Evolutionary conservation across 2,329 filamentous ascomycete species (phyloP), one percentile per base, ranked within the genome.

Genomic region (Pezicula radicicola): DNA sequence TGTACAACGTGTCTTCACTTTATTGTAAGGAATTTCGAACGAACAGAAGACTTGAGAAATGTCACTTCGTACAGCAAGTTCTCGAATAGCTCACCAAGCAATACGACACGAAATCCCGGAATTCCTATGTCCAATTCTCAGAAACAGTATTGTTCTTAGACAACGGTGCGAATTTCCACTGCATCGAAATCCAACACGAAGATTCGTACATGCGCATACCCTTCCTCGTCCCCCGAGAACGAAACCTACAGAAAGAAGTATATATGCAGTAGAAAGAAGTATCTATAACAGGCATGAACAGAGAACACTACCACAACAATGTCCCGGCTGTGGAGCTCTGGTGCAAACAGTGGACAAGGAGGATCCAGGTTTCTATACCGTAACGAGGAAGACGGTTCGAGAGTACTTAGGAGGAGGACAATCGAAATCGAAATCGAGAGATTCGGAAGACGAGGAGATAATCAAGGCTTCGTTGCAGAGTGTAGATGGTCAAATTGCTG

Each of bases 251-350:
- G 25, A 25, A 42, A 42, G 12, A 42, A 25, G 12, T 19, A 13
- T 33, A 33, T 33, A 33, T 12, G 9, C 30, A 25, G 25, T 25
- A 16, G 25, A 25, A 42, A 42, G 12, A 42, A 25, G 12, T 19
- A 13, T 33, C 3, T 33, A 33, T 33, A 10, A 10, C 6, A 25
- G 25, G 6, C 25, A 25, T 10, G 19, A 48, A 5, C 45, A 57
- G 8, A 28, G 44, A 40, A 49, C 55, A 39, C 69, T 87, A 1
- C 84, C 85, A 0, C 60, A 74, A 10, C 80, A 79, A 56, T 88
- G 85, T 60, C 75, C 75, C 12, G 85, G 85, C 35, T 88, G 85
- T 63, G 85, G 85, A 42, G 84, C 84, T 13, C 75, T 85, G 59
- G 75, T 81, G 43, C 85, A 88, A 65, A 82, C 76, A 0, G 64